These are phyloP conservation scores for Geotrichum bryndzae DNA, from an alignment of 1,139 yeast species.

Conservation along the genomic window DNA sequence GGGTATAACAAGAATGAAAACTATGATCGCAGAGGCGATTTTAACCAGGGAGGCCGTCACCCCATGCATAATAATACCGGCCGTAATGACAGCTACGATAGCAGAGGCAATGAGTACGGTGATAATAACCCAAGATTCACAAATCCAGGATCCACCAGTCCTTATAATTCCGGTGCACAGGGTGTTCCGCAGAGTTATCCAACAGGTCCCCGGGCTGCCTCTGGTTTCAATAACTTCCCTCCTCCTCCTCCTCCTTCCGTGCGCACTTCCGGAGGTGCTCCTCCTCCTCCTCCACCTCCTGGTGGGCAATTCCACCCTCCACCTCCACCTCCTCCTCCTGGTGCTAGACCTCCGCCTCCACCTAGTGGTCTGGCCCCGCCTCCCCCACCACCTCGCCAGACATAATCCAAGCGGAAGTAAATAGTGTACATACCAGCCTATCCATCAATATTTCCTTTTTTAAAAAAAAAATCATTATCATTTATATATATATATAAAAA, in stretches of 20 bases:
- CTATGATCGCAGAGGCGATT: conserved; percentile 3
- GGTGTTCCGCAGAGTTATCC: background rate
- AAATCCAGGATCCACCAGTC: background rate
- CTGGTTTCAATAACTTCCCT: conserved; percentile 1
- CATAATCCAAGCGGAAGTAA: background rate
- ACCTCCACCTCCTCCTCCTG: conserved; percentile 12
- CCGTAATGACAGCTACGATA: background rate
- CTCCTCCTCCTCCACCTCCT: conserved; percentile 12
- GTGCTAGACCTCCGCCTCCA: conserved; percentile 7
- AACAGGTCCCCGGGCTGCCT: conserved; percentile 13
- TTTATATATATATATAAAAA: background rate
- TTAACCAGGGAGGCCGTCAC: background rate
- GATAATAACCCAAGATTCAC: background rate
- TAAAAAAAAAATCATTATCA: background rate
- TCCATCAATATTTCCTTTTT: background rate
- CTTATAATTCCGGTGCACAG: background rate
- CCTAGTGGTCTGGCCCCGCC: conserved; percentile 5
- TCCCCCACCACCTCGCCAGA: conserved; percentile 14
- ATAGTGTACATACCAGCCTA: background rate
- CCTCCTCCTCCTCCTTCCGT: conserved; percentile 1
- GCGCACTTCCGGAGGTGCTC: background rate
- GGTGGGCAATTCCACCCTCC: conserved; percentile 2
- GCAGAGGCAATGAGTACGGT: background rate
- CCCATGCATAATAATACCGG: background rate
- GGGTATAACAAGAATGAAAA: background rate